Percentiles rank a stretch among this genome's conserved stretches.
These are phyloP conservation scores for Cyclotella choctawhatcheeana DNA, from an alignment of 108 stramenopile genomes.

Conservation along the genomic window DNA sequence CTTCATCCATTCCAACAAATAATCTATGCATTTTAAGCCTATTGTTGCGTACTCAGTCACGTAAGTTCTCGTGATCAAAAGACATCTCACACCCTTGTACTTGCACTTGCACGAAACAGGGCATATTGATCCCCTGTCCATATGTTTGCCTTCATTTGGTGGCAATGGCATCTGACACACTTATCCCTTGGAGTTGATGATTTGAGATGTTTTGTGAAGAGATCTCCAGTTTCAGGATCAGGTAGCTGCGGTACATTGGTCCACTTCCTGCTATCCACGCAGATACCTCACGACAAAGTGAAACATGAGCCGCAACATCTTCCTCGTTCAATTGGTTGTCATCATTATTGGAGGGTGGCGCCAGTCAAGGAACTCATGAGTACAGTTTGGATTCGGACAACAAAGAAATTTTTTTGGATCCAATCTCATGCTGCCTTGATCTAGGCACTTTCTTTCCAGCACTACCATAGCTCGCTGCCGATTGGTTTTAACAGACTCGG, in stretches of 20 bases:
- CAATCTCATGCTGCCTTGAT: background rate
- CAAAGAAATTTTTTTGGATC: background rate
- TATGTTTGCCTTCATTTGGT: background rate
- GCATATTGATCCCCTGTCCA: background rate
- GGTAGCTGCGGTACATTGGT: background rate
- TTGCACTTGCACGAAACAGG: background rate
- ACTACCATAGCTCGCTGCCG: no score
- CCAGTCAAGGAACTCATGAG: background rate
- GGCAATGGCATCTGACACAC: background rate
- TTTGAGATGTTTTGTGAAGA: background rate
- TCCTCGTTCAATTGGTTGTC: background rate
- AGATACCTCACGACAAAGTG: background rate
- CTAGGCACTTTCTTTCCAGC: background rate
- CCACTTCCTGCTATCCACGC: background rate
- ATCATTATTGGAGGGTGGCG: background rate
- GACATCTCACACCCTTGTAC: background rate
- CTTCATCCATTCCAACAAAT: background rate
- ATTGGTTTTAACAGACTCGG: no score
- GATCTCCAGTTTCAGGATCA: background rate
- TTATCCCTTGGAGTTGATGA: background rate
- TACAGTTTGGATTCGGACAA: background rate
- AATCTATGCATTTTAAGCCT: background rate
- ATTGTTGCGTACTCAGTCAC: background rate
- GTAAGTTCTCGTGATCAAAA: background rate
- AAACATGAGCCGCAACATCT: background rate